These are phyloP conservation scores for Murraya paniculata DNA, from an alignment of 345 rosid genomes.

Conservation along the genomic window DNA sequence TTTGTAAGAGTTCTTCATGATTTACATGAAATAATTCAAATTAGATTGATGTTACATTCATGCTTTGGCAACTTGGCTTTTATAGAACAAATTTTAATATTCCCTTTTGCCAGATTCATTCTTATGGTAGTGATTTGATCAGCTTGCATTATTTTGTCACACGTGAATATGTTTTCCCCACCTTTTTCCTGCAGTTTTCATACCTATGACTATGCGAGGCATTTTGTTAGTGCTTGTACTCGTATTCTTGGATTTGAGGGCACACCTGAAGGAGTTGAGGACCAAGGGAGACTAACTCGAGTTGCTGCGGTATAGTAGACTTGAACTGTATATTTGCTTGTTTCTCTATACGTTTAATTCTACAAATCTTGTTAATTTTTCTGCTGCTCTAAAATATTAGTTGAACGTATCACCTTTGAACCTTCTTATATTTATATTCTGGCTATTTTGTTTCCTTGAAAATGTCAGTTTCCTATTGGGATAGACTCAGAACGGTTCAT, in stretches of 20 bases:
- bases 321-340: slow-evolving; percentile 17
- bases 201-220: slow-evolving; percentile 97
- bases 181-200: slow-evolving; percentile 57
- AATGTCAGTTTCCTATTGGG: slow-evolving; percentile 90
- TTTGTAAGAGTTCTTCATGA: neutral
- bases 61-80: neutral
- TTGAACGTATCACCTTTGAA: neutral
- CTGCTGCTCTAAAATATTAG: slow-evolving; percentile 9
- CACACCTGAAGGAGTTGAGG: slow-evolving; percentile 98
- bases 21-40: neutral
- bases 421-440: slow-evolving; percentile 8
- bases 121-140: neutral
- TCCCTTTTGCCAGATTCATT: neutral
- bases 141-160: neutral
- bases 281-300: slow-evolving; percentile 94
- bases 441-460: slow-evolving; percentile 18
- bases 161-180: neutral
- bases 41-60: neutral
- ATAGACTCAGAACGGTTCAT: slow-evolving; percentile 89
- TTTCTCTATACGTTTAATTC: slow-evolving; percentile 15
- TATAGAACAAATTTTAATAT: neutral
- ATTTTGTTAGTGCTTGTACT: slow-evolving; percentile 98
- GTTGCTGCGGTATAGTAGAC: slow-evolving; percentile 85
- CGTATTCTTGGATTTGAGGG: slow-evolving; percentile 99
- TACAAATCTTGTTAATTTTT: slow-evolving; percentile 4